Conservation (phyloP, 202 grass and related monocot genomes). For the Panicum hallii region DNA sequence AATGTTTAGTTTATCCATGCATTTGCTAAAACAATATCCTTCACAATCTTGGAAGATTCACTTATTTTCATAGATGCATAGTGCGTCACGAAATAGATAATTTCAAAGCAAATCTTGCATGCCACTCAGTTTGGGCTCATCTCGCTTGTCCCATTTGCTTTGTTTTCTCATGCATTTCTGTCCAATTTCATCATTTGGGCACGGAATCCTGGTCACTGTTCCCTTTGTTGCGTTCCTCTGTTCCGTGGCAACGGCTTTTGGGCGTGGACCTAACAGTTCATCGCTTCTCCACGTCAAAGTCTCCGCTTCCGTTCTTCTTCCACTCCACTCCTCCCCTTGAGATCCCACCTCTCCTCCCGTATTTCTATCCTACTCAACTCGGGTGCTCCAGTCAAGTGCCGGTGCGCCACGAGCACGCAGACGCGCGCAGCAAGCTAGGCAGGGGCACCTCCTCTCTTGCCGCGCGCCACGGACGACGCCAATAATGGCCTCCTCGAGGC, state of each 20-base stretch:
- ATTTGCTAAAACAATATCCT: background rate
- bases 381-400: constrained; percentile 14
- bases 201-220: background rate
- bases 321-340: constrained; percentile 37
- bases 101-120: background rate
- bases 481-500: constrained; percentile 50
- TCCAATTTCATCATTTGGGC: background rate
- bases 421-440: background rate
- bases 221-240: too few species aligned
- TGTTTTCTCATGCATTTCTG: background rate
- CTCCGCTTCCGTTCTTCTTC: constrained; percentile 54
- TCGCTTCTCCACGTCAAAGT: constrained; percentile 41
- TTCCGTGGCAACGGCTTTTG: background rate
- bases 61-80: background rate
- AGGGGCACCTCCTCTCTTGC: background rate
- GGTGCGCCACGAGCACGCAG: constrained; percentile 34
- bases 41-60: background rate
- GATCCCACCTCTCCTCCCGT: constrained; percentile 40
- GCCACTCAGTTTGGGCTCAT: background rate
- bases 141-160: background rate
- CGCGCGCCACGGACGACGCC: constrained; percentile 25
- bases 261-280: constrained; percentile 56
- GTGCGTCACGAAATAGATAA: constrained; percentile 14
- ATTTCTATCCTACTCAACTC: constrained; percentile 43
- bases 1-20: background rate